Evolutionary conservation across 1,284 basidiomycete species (phyloP).

Genomic region (Xerocomus amazonicus): DNA sequence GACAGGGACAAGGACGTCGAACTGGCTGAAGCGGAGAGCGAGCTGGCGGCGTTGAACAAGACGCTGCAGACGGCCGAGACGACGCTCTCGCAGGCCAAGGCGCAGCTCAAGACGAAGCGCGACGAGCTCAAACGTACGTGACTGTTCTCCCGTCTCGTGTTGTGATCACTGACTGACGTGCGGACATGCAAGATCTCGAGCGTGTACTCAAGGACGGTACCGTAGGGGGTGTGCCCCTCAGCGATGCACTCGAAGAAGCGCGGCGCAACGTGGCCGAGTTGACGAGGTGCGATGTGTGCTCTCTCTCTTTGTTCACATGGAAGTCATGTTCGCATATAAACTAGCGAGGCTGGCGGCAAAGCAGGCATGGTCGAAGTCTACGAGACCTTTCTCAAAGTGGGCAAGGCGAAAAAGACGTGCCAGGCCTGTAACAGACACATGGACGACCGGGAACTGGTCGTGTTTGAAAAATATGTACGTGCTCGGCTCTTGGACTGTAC

Average conservation of each 20-base stretch:
- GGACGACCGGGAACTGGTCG: slow-evolving; percentile 54
- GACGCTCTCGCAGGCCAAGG: slow-evolving; percentile 53
- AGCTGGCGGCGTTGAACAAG: slow-evolving; percentile 48
- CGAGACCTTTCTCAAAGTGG: slow-evolving; percentile 57
- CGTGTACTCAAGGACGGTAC: slow-evolving; percentile 49
- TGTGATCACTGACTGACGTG: slow-evolving; percentile 1
- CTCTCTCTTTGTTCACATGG: no score
- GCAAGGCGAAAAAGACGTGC: slow-evolving; percentile 68
- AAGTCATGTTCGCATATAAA: no score
- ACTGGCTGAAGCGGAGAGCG: slow-evolving; percentile 51
- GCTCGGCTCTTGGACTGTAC: no score
- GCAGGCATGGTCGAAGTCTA: slow-evolving; percentile 56
- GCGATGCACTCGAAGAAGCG: slow-evolving; percentile 57
- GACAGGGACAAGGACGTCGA: slow-evolving; percentile 67
- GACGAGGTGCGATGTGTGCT: slow-evolving; percentile 56
- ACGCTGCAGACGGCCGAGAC: slow-evolving; percentile 61
- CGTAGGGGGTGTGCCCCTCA: slow-evolving; percentile 40
- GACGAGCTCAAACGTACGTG: slow-evolving; percentile 59
- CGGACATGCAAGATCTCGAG: slow-evolving; percentile 47
- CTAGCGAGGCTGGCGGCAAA: slow-evolving; percentile 25
- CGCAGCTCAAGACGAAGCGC: slow-evolving; percentile 60
- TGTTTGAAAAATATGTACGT: slow-evolving; percentile 68
- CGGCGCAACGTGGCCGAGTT: slow-evolving; percentile 49
- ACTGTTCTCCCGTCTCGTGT: no score
- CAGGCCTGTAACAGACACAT: slow-evolving; percentile 75